These are phyloP conservation scores for Citrullus colocynthis DNA, from an alignment of 306 rosid genomes.

Conservation along the genomic window DNA sequence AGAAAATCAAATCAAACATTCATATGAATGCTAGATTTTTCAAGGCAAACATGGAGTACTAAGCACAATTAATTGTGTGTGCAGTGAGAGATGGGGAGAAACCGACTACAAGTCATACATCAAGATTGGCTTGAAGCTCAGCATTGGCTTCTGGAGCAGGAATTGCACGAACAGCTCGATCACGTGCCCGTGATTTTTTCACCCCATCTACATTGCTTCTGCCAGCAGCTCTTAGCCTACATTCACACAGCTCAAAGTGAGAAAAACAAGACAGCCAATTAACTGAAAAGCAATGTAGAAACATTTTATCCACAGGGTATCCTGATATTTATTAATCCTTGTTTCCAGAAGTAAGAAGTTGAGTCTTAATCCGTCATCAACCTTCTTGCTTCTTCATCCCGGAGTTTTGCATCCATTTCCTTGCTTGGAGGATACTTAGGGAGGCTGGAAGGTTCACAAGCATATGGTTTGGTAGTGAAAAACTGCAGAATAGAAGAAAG, in stretches of 20 bases:
- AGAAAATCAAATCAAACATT: background rate
- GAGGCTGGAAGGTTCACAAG: constrained; percentile 97
- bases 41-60: background rate
- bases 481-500: constrained; percentile 47
- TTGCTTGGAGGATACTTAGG: constrained; percentile 99
- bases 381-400: constrained; percentile 99
- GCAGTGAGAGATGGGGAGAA: background rate
- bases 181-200: constrained; percentile 74
- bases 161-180: constrained; percentile 61
- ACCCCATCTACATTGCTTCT: constrained; percentile 68
- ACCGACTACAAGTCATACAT: constrained; percentile 39
- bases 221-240: constrained; percentile 81
- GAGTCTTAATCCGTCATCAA: constrained; percentile 17
- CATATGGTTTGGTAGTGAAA: constrained; percentile 80
- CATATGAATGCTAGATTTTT: background rate
- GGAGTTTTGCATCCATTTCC: constrained; percentile 97
- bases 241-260: constrained; percentile 21
- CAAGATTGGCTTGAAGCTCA: constrained; percentile 87
- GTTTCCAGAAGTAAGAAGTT: background rate
- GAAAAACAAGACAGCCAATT: background rate
- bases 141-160: constrained; percentile 92
- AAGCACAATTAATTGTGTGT: background rate
- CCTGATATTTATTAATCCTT: background rate
- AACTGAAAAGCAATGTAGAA: background rate
- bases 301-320: background rate